Evolutionary conservation across 176 grass and related monocot genomes (phyloP).

Genomic region (Pharus latifolius): DNA sequence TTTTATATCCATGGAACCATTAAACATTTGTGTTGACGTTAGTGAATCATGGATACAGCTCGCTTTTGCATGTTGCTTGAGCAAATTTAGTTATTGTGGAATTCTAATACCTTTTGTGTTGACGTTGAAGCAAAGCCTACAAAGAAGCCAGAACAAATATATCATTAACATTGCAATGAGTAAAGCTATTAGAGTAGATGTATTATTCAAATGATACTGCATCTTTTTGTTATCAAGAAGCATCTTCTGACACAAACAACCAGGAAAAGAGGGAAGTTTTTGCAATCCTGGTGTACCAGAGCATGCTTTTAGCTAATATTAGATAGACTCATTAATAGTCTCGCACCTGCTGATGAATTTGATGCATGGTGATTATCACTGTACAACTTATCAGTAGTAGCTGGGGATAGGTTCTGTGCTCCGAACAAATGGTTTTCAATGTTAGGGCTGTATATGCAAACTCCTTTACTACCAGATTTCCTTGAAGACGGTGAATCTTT

Average conservation of each 20-base stretch:
- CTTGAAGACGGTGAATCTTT: neutral
- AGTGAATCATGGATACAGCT: too few relatives aligned
- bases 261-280: neutral
- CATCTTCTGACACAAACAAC: slow-evolving; percentile 7
- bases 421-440: neutral
- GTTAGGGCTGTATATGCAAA: neutral
- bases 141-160: slow-evolving; percentile 32
- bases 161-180: slow-evolving; percentile 30
- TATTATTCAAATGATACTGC: neutral
- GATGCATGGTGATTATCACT: slow-evolving; percentile 6
- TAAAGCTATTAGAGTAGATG: neutral
- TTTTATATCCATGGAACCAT: too few relatives aligned
- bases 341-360: slow-evolving; percentile 28
- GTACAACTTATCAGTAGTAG: slow-evolving; percentile 15
- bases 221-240: neutral
- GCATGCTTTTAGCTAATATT: slow-evolving; percentile 2
- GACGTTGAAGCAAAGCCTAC: slow-evolving; percentile 36
- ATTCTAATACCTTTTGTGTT: slow-evolving; percentile 44
- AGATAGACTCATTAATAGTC: slow-evolving; percentile 7
- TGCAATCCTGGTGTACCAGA: neutral
- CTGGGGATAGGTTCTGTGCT: slow-evolving; percentile 14
- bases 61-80: too few relatives aligned
- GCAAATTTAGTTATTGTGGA: neutral
- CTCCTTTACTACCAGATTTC: neutral
- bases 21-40: too few relatives aligned